Base-by-base conservation (phyloP, 1,284 basidiomycete species). In the Sanghuangporus weigelae region DNA sequence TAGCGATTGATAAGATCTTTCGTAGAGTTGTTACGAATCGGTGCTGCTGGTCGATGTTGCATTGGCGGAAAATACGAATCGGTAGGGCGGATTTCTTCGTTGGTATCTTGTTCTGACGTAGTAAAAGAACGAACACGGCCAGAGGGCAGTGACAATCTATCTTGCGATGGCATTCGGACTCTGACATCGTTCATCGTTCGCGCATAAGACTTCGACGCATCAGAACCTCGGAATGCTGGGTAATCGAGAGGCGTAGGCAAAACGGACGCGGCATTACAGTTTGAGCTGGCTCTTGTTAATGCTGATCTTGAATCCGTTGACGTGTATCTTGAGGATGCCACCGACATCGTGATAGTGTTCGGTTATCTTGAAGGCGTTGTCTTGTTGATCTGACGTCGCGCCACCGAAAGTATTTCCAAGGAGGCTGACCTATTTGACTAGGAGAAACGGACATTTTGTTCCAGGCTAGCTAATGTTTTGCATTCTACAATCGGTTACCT, bases 1-100 rank as follows among this genome's bases (percentile, higher is more conserved):
- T 75, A 83, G 59, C 73, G 77, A 66, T 68, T 72, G 66, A 82
- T 81, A 5, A 82, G 67, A 12, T 77, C 75, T 65, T 74, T 76
- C 4, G 76, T 72, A 16, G 66, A 66, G n/a, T 46, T 19, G 54
- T 63, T 48, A 10, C 65, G 42, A 19, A 46, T 49, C 26, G 58
- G 57, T 5, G 62, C 44, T 44, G 40, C 35, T 11, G 60, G 63
- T 8, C 21, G 7, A 19, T 35, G 58, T 39, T 23, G 2, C 50
- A 7, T 53, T 39, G 53, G 36, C 21, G 48, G 51, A 42, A 62
- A 65, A 46, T 59, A 58, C 42, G 64, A 65, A 31, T 60, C 63
- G 21, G 31, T 21, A 4, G 57, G 16, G 14, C 14, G 21, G n/a
- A 19, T 35, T 48, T 51, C 49, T 38, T 38, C 11, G 1, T n/a